Base-by-base conservation (phyloP, 2,329 filamentous ascomycete genomes). In the Pseudogymnoascus sp. region DNA sequence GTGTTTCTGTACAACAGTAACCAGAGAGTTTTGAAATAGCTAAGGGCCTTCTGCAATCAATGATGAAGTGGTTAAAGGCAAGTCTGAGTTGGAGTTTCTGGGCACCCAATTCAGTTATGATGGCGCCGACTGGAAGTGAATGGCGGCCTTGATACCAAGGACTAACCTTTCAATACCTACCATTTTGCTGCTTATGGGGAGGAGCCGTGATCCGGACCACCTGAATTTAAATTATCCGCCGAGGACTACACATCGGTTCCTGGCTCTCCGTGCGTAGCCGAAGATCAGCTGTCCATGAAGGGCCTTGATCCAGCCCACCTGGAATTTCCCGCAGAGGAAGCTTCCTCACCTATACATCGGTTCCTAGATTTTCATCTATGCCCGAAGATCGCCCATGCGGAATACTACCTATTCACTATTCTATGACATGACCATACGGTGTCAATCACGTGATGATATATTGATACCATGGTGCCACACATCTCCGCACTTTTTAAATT, bases 81-180 rank as follows among this genome's bases (percentile, higher is more conserved):
- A 85, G 82, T 84, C 83, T 86, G 84, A 86, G 84, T 81, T 77
- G n/a, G 2, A 34, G 28, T 56, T 56, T 34, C 8, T 56, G 11
- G 28, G 28, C 25, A 14, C 5, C n/a, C n/a, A 28, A 34, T n/a
- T 34, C 49, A 34, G n/a, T 18, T 56, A 56, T 31, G 28, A 34
- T 28, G 5, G 28, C 28, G 28, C n/a, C 12, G 49, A 18, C 11
- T 12, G 16, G 49, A 34, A 16, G n/a, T 34, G 16, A 34, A 56
- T 56, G 49, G 49, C 49, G 49, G n/a, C 28, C n/a, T 56, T 56
- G 16, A 28, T 34, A n/a, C 28, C 25, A 56, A 56, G 49, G n/a
- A 18, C n/a, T 56, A 9, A 7, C 9, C 3, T 34, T 56, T 34
- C 28, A 56, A 18, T 56, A 16, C n/a, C 49, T 56, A 18, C 28